Evolutionary conservation across 768 basidiomycete genomes (phyloP).

Genomic region (Agrocybe pediades): DNA sequence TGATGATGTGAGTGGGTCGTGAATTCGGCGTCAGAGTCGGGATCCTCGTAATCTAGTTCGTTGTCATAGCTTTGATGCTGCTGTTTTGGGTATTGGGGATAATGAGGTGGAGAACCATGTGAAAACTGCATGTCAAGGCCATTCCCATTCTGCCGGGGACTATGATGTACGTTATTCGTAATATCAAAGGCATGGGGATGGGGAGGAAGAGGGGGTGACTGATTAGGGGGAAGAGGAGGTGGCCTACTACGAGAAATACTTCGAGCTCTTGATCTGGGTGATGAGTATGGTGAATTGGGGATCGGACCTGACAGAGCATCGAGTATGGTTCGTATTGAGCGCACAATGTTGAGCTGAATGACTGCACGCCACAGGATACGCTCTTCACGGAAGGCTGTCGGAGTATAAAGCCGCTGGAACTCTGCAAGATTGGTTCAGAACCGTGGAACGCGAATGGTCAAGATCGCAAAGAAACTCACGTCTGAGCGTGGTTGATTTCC

Average conservation of each 20-base stretch:
- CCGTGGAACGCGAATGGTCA: background rate
- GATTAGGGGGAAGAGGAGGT: conserved; percentile 15
- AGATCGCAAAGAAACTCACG: conserved; percentile 49
- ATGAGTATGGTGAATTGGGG: conserved; percentile 36
- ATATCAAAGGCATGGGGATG: conserved; percentile 16
- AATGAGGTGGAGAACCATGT: conserved; percentile 23
- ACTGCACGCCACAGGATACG: conserved; percentile 82
- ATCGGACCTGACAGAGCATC: conserved; percentile 47
- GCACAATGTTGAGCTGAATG: conserved; percentile 81
- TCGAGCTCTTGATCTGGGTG: conserved; percentile 34
- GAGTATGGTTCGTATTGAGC: conserved; percentile 74
- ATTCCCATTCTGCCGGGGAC: conserved; percentile 17
- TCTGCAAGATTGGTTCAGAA: conserved; percentile 49
- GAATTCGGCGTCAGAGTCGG: conserved; percentile 24
- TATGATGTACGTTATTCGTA: conserved; percentile 12
- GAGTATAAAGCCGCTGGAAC: conserved; percentile 75
- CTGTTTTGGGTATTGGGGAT: conserved; percentile 21
- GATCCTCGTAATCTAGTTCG: conserved; percentile 22
- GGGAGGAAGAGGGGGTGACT: conserved; percentile 22
- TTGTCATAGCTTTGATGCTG: conserved; percentile 18
- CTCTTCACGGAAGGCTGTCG: conserved; percentile 74
- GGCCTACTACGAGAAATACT: conserved; percentile 32
- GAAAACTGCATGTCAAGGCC: conserved; percentile 26
- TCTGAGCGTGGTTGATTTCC: conserved; percentile 80
- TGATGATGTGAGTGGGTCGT: conserved; percentile 17